Evolutionary conservation across 1,284 basidiomycete species (phyloP), one percentile per base, ranked within the genome.

Genomic region (Moesziomyces sp.): DNA sequence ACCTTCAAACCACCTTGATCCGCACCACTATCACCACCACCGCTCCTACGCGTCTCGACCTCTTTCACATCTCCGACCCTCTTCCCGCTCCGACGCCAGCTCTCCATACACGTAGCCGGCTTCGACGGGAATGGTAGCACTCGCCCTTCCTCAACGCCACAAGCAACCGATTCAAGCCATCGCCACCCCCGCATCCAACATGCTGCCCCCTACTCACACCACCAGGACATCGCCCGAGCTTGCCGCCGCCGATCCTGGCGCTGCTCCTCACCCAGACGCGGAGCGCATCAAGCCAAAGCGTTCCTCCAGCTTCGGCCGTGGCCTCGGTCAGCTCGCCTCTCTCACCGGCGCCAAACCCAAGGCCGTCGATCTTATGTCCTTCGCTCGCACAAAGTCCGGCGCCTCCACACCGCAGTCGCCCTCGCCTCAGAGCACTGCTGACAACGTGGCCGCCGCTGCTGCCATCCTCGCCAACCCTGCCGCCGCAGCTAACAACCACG

Each of bases 241-340:
- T 13, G 55, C 35, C 35, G 45, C 51, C 63, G 56, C 14, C 24
- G 16, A n/a, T 3, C 14, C 13, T 11, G 16, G 16, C 35, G 35
- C 14, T 11, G 64, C 59, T 5, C 9, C 50, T 44, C 19, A 21
- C 11, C 24, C 53, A 13, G 66, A 62, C 26, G 40, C 51, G 7
- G 74, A 76, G 46, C 62, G 62, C 16, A 38, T 47, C 47, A 73
- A 73, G 60, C 77, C 78, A 21, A 78, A 78, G 65, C 74, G 77
- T 14, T 72, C 77, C 10, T 64, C 64, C 18, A 78, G 76, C 58
- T 80, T 80, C 40, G 77, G 77, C 18, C 63, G 62, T 24, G 68
- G 76, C 19, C 68, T 80, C 24, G 77, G 78, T 24, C 58, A 62
- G 60, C 70, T 80, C 35, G 66, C 74, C 19, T 73, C 75, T n/a